Percentiles rank a stretch among this genome's conserved stretches.
Evolutionary conservation across 176 grass and related monocot genomes (phyloP).

Genomic region (Musa troglodytarum): DNA sequence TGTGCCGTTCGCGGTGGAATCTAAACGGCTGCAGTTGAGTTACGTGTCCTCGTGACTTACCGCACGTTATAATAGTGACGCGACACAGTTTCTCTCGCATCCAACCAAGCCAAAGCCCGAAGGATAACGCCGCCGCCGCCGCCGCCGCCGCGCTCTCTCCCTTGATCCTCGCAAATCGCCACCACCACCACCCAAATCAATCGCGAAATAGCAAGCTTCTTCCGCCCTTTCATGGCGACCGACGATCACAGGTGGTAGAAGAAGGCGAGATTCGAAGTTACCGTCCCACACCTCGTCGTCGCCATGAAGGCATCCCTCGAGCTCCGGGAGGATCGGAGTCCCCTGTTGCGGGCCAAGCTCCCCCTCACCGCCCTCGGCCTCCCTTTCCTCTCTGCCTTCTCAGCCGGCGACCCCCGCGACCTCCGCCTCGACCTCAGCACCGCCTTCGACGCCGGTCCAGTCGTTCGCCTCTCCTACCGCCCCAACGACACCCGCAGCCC

Average conservation of each 20-base stretch:
- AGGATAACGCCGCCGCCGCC: not conserved
- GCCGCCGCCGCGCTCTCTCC: not conserved
- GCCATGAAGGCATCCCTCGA: constrained; percentile 3
- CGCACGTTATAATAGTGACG: too few species aligned
- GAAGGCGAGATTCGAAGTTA: not conserved
- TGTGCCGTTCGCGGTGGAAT: too few species aligned
- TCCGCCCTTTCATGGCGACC: not conserved
- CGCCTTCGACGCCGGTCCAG: not conserved
- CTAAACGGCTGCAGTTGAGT: too few species aligned
- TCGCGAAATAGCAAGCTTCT: not conserved
- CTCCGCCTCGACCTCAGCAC: not conserved
- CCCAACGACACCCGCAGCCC: not conserved
- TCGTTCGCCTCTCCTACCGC: not conserved
- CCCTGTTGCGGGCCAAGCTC: not conserved
- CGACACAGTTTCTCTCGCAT: too few species aligned
- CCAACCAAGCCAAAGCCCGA: not conserved
- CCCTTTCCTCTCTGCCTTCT: constrained; percentile 1
- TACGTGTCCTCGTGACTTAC: too few species aligned
- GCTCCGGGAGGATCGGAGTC: constrained; percentile 1
- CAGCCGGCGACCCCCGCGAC: not conserved
- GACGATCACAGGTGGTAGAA: not conserved
- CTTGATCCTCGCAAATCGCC: not conserved
- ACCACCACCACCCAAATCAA: not conserved
- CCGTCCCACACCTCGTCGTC: not conserved
- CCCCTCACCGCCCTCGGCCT: not conserved